A percentile compares a stretch with the other conserved stretches of the same genome.
Conservation (phyloP, 805 yeast genomes). For the Tetrapisispora fleetii region DNA sequence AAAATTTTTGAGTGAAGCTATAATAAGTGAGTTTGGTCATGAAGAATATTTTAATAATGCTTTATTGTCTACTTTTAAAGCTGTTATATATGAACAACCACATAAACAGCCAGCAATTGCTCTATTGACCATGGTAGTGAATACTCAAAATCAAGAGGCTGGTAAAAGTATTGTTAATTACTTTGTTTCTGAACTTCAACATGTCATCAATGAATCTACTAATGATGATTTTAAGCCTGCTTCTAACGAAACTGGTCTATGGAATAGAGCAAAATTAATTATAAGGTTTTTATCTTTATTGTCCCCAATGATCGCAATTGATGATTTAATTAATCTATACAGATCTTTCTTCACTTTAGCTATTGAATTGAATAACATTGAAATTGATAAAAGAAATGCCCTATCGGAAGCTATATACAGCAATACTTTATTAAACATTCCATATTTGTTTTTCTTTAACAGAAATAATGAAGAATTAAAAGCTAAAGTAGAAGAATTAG, state of each 20-base stretch:
- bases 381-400: conserved; percentile 37
- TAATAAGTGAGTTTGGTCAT: conserved; percentile 53
- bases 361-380: conserved; percentile 41
- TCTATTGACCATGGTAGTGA: conserved; percentile 54
- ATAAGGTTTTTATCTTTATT: conserved; percentile 62
- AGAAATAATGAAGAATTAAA: conserved; percentile 23
- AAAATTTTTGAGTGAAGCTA: conserved; percentile 57
- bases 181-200: conserved; percentile 55
- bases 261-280: conserved; percentile 62
- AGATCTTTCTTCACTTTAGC: conserved; percentile 46
- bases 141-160: conserved; percentile 51
- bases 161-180: conserved; percentile 63
- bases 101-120: conserved; percentile 73
- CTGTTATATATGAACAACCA: conserved; percentile 79
- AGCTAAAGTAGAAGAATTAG: conserved; percentile 34
- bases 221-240: conserved; percentile 19
- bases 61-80: conserved; percentile 52
- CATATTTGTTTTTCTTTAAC: conserved; percentile 47
- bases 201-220: conserved; percentile 34
- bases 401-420: conserved; percentile 61
- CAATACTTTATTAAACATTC: conserved; percentile 51
- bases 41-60: conserved; percentile 51
- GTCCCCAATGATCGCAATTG: conserved; percentile 48
- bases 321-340: conserved; percentile 40
- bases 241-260: conserved; percentile 42